These are phyloP conservation scores for Hypseocharis bilobata DNA, from an alignment of 441 rosid genomes.

Conservation along the genomic window DNA sequence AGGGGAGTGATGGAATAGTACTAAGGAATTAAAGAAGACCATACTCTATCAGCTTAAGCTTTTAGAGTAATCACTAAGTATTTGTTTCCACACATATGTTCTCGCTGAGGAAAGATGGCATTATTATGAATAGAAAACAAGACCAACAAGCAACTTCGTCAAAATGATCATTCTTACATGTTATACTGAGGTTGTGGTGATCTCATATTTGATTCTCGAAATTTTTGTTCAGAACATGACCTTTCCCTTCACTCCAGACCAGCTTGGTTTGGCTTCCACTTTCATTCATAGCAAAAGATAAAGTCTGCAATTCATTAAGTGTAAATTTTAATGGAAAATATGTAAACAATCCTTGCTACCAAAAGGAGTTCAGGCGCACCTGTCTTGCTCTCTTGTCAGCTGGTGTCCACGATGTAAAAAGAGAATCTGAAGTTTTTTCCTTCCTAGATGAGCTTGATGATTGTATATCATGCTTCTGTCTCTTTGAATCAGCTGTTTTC, in stretches of 20 bases:
- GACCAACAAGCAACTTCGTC: neutral
- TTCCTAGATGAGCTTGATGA: constrained; percentile 34
- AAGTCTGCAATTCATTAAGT: constrained; percentile 37
- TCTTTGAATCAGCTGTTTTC: constrained; percentile 43
- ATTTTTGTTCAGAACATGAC: constrained; percentile 29
- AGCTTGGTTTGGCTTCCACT: constrained; percentile 67
- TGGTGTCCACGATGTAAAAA: constrained; percentile 48
- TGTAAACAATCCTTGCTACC: neutral
- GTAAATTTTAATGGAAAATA: neutral
- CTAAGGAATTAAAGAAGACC: too few species aligned
- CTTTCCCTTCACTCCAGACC: constrained; percentile 58
- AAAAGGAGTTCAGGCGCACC: constrained; percentile 33
- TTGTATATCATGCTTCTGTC: constrained; percentile 42
- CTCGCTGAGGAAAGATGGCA: too few species aligned
- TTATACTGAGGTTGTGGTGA: constrained; percentile 5
- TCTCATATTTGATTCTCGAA: constrained; percentile 23
- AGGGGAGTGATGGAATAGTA: too few species aligned
- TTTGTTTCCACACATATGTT: too few species aligned
- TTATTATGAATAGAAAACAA: neutral
- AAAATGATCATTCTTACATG: neutral
- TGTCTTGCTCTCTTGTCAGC: constrained; percentile 67
- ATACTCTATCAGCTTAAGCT: too few species aligned
- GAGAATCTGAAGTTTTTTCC: constrained; percentile 32
- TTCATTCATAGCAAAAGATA: constrained; percentile 47
- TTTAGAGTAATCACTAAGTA: too few species aligned